Conservation (phyloP, 176 grass and related monocot species). For the Carex parvula region DNA sequence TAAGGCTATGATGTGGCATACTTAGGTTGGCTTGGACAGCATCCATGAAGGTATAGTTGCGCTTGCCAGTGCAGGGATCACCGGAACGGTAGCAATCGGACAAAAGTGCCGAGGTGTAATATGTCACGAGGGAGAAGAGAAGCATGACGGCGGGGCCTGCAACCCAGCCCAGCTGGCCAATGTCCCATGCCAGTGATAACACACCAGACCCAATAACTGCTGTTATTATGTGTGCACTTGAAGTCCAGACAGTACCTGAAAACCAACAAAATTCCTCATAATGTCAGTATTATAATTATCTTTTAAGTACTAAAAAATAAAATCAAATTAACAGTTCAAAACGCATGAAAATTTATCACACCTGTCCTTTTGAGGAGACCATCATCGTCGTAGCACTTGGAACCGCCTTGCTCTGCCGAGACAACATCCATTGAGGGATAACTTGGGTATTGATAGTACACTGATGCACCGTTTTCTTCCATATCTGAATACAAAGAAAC, state of each 20-base stretch:
- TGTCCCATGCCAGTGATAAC: constrained; percentile 81
- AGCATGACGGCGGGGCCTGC: constrained; percentile 76
- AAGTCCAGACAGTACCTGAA: constrained; percentile 79
- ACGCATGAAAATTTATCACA: not conserved
- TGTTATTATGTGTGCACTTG: constrained; percentile 92
- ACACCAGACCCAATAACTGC: constrained; percentile 91
- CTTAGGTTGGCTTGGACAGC: constrained; percentile 77
- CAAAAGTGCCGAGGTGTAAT: constrained; percentile 78
- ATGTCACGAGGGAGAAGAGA: constrained; percentile 84
- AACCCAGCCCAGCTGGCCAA: constrained; percentile 86
- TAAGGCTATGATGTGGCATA: constrained; percentile 2
- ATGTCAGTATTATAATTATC: not conserved
- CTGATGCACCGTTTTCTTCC: constrained; percentile 41
- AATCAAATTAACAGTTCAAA: not conserved
- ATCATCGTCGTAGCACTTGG: constrained; percentile 86
- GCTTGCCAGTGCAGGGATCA: constrained; percentile 58
- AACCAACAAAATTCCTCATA: not conserved
- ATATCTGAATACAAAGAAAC: constrained; percentile 36
- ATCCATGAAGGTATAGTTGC: constrained; percentile 98
- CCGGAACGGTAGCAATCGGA: constrained; percentile 83
- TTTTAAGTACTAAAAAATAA: not conserved
- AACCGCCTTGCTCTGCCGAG: constrained; percentile 39
- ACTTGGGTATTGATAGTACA: constrained; percentile 41
- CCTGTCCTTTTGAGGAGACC: constrained; percentile 81
- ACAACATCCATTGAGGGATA: constrained; percentile 38